Evolutionary conservation across 2,329 filamentous ascomycete genomes (phyloP).

Genomic region (Xylaria sp.): DNA sequence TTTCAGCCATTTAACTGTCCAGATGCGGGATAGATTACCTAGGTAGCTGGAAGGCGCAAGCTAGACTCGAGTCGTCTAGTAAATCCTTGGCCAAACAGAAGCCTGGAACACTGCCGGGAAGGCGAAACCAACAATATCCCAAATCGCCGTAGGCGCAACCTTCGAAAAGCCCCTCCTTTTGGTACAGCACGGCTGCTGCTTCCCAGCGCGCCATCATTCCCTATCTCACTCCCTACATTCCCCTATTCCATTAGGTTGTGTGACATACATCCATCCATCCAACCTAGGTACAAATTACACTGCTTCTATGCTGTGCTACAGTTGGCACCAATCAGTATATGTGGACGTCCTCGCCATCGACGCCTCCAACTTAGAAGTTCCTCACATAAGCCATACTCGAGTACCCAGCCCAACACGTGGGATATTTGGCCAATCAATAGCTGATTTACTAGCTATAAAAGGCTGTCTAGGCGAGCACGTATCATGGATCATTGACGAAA

Average conservation of each 20-base stretch:
- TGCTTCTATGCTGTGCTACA: background rate
- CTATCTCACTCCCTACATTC: background rate
- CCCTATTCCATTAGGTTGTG: background rate
- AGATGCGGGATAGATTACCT: slow-evolving; percentile 23
- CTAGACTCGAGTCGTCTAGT: slow-evolving; percentile 21
- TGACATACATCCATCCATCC: background rate
- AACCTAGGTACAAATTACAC: background rate
- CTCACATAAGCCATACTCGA: slow-evolving; percentile 8
- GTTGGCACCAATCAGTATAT: slow-evolving; percentile 7
- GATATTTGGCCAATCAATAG: slow-evolving; percentile 30
- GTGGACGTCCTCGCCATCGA: background rate
- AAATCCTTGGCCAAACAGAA: slow-evolving; percentile 4
- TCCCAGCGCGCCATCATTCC: background rate
- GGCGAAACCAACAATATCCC: slow-evolving; percentile 23
- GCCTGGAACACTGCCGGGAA: background rate
- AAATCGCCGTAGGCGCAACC: background rate
- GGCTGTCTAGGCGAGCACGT: slow-evolving; percentile 13
- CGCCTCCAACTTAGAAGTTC: background rate
- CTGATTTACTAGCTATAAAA: slow-evolving; percentile 24
- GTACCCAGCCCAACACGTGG: slow-evolving; percentile 29
- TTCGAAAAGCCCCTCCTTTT: background rate
- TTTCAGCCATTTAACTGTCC: slow-evolving; percentile 27
- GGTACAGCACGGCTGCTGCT: background rate
- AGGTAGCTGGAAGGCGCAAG: slow-evolving; percentile 11
- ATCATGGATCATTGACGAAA: slow-evolving; percentile 16